These are phyloP conservation scores for Gossypium aridum DNA, from an alignment of 441 rosid genomes.

Conservation along the genomic window DNA sequence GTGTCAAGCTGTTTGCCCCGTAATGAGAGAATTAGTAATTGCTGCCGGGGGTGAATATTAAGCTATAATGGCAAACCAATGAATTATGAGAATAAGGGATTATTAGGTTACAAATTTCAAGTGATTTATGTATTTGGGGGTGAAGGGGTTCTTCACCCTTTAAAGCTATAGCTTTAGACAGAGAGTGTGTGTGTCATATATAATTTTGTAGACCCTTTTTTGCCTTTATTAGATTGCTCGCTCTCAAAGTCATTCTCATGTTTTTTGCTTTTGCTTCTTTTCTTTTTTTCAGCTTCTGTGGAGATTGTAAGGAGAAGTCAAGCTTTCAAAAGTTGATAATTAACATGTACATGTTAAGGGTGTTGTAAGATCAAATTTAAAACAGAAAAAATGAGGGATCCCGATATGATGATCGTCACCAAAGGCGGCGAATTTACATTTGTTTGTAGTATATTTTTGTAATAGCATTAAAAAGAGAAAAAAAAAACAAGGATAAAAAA, in stretches of 20 bases:
- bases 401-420: slow-evolving; percentile 33
- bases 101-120: background rate
- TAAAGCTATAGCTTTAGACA: background rate
- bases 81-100: background rate
- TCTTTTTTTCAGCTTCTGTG: slow-evolving; percentile 26
- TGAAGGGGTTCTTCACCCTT: background rate
- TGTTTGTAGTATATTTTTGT: slow-evolving; percentile 26
- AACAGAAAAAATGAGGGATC: slow-evolving; percentile 52
- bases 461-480: background rate
- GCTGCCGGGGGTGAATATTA: no score
- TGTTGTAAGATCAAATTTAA: slow-evolving; percentile 23
- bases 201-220: slow-evolving; percentile 7
- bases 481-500: background rate
- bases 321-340: slow-evolving; percentile 20
- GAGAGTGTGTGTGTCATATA: background rate
- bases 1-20: no score
- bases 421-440: slow-evolving; percentile 24
- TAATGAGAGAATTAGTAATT: no score
- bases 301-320: slow-evolving; percentile 24
- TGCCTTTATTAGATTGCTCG: slow-evolving; percentile 43
- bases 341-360: slow-evolving; percentile 26
- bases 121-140: background rate
- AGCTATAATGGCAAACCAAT: background rate
- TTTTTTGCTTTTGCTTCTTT: background rate
- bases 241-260: slow-evolving; percentile 35